Evolutionary conservation across 2,329 filamentous ascomycete species (phyloP).

Genomic region (Pseudopithomyces maydicus): DNA sequence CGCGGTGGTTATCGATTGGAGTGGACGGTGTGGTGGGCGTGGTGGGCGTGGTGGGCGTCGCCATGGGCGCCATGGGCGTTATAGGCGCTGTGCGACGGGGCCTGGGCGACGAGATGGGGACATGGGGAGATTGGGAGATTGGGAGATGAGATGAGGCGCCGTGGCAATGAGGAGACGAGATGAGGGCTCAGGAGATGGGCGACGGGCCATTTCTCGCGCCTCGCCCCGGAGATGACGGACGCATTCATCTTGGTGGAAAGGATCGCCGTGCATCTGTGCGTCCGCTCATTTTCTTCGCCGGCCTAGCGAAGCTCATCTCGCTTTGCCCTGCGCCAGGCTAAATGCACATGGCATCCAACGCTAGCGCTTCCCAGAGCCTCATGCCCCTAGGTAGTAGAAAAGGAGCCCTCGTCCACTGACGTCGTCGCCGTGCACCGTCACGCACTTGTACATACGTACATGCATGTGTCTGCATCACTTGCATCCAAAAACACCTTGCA

Average conservation of each 20-base stretch:
- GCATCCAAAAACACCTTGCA: too few species aligned
- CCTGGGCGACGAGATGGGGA: too few species aligned
- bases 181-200: too few species aligned
- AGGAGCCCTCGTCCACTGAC: conserved; percentile 1
- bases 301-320: conserved; percentile 3
- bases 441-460: not conserved
- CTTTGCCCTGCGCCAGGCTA: not conserved
- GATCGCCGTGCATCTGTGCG: not conserved
- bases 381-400: not conserved
- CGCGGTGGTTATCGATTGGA: not conserved
- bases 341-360: not conserved
- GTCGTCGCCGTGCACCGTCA: not conserved
- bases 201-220: too few species aligned
- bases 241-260: not conserved
- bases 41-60: too few species aligned
- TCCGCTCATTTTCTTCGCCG: conserved; percentile 1
- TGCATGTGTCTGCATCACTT: too few species aligned
- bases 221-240: not conserved
- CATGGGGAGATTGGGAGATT: too few species aligned
- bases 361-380: conserved; percentile 1
- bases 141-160: too few species aligned
- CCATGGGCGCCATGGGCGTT: too few species aligned
- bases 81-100: not conserved
- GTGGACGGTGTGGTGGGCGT: too few species aligned
- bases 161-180: too few species aligned